Conservation (phyloP, 2,329 filamentous ascomycete genomes). For the Fonsecaea erecta region DNA sequence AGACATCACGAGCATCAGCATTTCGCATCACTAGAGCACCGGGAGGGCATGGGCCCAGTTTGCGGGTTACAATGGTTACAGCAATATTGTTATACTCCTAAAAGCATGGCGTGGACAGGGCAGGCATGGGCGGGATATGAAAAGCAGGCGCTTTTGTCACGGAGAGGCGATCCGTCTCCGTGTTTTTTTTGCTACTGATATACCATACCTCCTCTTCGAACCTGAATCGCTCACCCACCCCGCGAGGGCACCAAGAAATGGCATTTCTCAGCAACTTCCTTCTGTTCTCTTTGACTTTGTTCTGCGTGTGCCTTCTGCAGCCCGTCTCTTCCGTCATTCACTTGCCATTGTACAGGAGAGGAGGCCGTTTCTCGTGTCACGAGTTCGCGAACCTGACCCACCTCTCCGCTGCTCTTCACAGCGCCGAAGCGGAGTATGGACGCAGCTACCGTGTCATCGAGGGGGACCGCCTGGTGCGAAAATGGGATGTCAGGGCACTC, state of each 20-base stretch:
- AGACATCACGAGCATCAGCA: conserved; percentile 5
- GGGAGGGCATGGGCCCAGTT: background rate
- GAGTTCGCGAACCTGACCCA: conserved; percentile 37
- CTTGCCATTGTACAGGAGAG: conserved; percentile 32
- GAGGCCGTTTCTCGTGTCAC: conserved; percentile 27
- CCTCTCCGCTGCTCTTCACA: conserved; percentile 34
- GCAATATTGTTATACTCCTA: background rate
- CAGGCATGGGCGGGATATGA: background rate
- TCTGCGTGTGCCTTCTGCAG: background rate
- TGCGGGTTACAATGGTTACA: background rate
- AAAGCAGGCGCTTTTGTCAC: background rate
- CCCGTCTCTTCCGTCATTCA: conserved; percentile 21
- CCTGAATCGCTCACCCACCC: background rate
- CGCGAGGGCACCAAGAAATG: background rate
- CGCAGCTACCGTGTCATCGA: conserved; percentile 38
- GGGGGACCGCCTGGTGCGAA: conserved; percentile 41
- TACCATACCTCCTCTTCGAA: background rate
- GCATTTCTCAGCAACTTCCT: background rate
- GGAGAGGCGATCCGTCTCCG: background rate
- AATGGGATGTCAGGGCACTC: conserved; percentile 32
- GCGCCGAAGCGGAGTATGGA: conserved; percentile 38
- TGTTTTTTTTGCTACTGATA: background rate
- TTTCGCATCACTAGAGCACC: conserved; percentile 14
- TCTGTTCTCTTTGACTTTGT: conserved; percentile 9
- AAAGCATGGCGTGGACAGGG: background rate